These are phyloP conservation scores for Termitomyces titanicus DNA, from an alignment of 768 basidiomycete genomes.

Conservation along the genomic window DNA sequence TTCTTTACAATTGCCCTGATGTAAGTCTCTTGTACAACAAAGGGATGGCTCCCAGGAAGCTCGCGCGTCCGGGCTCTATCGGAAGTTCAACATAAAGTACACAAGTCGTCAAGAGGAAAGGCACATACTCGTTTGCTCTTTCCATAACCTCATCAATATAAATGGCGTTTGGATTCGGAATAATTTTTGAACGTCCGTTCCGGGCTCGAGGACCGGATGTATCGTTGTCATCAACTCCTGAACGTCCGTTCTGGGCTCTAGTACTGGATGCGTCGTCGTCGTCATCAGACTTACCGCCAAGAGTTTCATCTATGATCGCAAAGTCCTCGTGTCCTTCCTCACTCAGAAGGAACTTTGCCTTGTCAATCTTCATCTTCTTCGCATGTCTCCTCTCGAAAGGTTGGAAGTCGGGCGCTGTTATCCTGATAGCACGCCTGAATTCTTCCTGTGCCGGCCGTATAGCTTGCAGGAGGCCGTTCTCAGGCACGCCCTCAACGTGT, in stretches of 20 bases:
- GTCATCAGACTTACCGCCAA: conserved; percentile 4
- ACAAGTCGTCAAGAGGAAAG: too few relatives aligned
- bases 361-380: conserved; percentile 12
- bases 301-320: background rate
- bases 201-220: too few relatives aligned
- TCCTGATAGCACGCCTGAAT: conserved; percentile 46
- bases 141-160: conserved; percentile 52
- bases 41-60: conserved; percentile 65
- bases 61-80: conserved; percentile 67
- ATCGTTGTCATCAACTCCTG: too few relatives aligned
- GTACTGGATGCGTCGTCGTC: too few relatives aligned
- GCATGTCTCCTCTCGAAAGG: conserved; percentile 35
- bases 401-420: conserved; percentile 55
- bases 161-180: conserved; percentile 21
- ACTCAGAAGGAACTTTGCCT: conserved; percentile 30
- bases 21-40: conserved; percentile 50
- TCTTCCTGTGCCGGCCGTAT: conserved; percentile 45
- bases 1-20: conserved; percentile 40
- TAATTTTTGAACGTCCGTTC: background rate
- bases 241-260: too few relatives aligned
- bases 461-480: conserved; percentile 50
- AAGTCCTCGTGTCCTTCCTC: conserved; percentile 32
- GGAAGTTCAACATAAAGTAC: background rate
- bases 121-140: conserved; percentile 42
- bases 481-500: conserved; percentile 52